Conservation (phyloP, 345 rosid genomes). For the Gossypium anomalum region DNA sequence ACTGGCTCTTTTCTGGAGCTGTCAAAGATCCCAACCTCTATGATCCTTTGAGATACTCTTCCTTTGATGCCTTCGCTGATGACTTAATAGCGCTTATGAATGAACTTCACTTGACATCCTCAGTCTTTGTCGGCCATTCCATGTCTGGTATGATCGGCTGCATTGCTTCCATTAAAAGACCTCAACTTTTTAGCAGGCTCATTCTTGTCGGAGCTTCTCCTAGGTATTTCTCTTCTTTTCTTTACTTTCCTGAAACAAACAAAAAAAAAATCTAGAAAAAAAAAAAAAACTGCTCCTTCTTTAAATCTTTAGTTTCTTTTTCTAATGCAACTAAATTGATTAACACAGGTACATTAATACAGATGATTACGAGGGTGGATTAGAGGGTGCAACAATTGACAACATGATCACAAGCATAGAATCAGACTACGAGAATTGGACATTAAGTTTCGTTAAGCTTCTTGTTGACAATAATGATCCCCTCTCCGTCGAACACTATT, state of each 20-base stretch:
- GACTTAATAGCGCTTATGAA: slow-evolving; percentile 58
- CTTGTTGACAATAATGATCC: slow-evolving; percentile 44
- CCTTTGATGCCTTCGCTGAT: slow-evolving; percentile 49
- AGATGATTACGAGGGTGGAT: slow-evolving; percentile 66
- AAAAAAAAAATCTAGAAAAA: too few relatives aligned
- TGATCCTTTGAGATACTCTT: slow-evolving; percentile 52
- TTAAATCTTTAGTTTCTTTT: neutral
- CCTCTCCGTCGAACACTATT: slow-evolving; percentile 26
- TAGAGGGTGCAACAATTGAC: slow-evolving; percentile 36
- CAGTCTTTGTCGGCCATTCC: slow-evolving; percentile 70
- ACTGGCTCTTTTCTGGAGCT: slow-evolving; percentile 71
- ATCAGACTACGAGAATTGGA: slow-evolving; percentile 50
- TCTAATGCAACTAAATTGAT: neutral
- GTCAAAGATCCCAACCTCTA: slow-evolving; percentile 46
- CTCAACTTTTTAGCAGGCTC: slow-evolving; percentile 54
- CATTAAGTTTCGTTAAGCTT: slow-evolving; percentile 34
- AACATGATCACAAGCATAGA: slow-evolving; percentile 39
- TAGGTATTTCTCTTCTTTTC: slow-evolving; percentile 33
- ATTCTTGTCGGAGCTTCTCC: slow-evolving; percentile 69
- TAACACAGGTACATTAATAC: slow-evolving; percentile 44
- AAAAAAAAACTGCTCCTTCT: neutral
- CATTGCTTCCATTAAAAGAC: slow-evolving; percentile 70
- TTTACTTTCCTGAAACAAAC: neutral
- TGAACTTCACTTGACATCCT: slow-evolving; percentile 38
- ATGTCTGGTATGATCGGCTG: slow-evolving; percentile 83